Base-by-base conservation (phyloP, 805 yeast genomes). In the Candida germanica region DNA sequence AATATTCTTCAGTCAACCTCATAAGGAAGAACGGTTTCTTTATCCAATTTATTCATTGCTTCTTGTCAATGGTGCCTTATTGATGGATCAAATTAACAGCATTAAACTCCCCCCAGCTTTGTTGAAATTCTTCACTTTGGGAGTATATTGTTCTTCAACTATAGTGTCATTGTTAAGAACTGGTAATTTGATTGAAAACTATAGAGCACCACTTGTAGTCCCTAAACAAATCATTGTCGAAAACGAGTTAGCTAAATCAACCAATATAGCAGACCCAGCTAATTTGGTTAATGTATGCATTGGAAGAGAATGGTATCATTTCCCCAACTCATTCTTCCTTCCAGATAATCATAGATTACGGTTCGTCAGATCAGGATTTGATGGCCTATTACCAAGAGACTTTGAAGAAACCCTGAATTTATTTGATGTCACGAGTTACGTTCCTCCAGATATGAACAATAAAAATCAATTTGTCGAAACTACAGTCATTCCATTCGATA, bases 281-380 rank as follows among this genome's bases (percentile, higher is more conserved):
- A 20, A 20, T 20, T 7, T 10, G 9, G 26, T 20, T 24, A 40
- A 30, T 46, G 82, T 91, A 0, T 91, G 98, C 59, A 71, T 84
- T n/a, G 97, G 96, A 2, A 73, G 95, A 40, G 97, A 91, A 61
- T 89, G 97, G 97, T 87, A 87, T 52, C 84, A 91, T 53, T 89
- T 67, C 59, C 96, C 98, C 7, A 79, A 85, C 1, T 88, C 96
- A 0, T 85, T 88, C 54, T 87, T 89, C 53, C 62, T 91, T 16
- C 80, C 85, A 3, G 71, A 75, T 4, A 65, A 76, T 39, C 71
- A 71, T 49, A 64, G 96, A 46, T 62, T 87, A 16, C 66, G 67
- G 48, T 91, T 87, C 56, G 77, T 85, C 7, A 64, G 70, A 38
- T 80, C 87, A 38, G 93, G 91, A 1, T 91, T 89, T 59, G 77